Percentiles rank a stretch among this genome's conserved stretches.
phyloP scores from a whole-genome alignment of 768 basidiomycete species.

The Termitomyces sp. region DNA sequence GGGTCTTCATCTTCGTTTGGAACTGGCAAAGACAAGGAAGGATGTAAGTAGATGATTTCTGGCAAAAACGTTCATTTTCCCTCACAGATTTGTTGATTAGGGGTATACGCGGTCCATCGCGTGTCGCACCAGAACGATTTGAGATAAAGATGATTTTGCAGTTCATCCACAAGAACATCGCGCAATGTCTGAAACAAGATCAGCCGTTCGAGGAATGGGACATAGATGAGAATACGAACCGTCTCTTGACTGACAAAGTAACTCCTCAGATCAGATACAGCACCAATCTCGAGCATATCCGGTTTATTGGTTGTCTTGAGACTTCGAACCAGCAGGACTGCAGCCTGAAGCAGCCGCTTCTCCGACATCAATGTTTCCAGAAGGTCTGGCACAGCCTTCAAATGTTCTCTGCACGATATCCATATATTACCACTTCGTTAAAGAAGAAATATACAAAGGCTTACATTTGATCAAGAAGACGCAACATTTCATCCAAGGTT shows the following conservation, averaged over 20 bases:
- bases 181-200: constrained; percentile 60
- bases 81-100: constrained; percentile 75
- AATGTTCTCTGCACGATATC: constrained; percentile 58
- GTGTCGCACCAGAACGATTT: constrained; percentile 95
- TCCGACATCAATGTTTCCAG: constrained; percentile 95
- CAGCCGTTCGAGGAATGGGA: not conserved
- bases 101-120: constrained; percentile 81
- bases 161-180: constrained; percentile 91
- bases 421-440: not conserved
- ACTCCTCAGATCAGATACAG: constrained; percentile 78
- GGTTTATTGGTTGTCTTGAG: constrained; percentile 86
- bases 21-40: constrained; percentile 36
- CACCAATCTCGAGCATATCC: constrained; percentile 96
- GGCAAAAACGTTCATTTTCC: constrained; percentile 1
- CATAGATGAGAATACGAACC: constrained; percentile 32
- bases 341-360: constrained; percentile 86
- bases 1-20: constrained; percentile 49
- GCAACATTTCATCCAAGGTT: constrained; percentile 92
- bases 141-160: constrained; percentile 95
- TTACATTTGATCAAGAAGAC: constrained; percentile 91
- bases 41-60: not conserved
- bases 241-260: constrained; percentile 86
- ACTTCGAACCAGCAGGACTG: constrained; percentile 79
- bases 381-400: constrained; percentile 87
- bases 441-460: constrained; percentile 19